Evolutionary conservation across 1,139 yeast genomes (phyloP).

Genomic region (Kodamaea anthophila): DNA sequence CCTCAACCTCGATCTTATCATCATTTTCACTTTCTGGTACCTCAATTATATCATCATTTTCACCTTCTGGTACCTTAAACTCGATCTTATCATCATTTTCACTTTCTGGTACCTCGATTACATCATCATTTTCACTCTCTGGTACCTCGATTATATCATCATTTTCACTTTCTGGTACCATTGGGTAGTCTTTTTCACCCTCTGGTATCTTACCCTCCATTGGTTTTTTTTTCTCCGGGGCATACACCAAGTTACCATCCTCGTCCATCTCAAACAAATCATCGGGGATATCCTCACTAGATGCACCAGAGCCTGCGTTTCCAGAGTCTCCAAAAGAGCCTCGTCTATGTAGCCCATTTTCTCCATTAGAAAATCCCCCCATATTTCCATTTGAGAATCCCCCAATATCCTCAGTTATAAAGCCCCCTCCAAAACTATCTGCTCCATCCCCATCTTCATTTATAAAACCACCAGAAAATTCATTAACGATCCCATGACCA

Average conservation of each 20-base stretch:
- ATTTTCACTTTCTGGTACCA: too few relatives aligned
- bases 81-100: too few relatives aligned
- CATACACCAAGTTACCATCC: conserved; percentile 19
- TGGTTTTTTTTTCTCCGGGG: conserved; percentile 14
- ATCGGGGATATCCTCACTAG: conserved; percentile 13
- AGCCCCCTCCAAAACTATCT: conserved; percentile 9
- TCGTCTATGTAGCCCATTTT: background rate
- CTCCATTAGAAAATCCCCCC: conserved; percentile 1
- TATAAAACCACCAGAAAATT: conserved; percentile 4
- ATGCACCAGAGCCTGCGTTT: background rate
- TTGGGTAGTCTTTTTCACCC: too few relatives aligned
- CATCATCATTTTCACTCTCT: too few relatives aligned
- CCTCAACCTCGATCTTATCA: too few relatives aligned
- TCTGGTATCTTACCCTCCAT: too few relatives aligned
- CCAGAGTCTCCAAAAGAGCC: background rate
- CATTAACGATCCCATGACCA: conserved; percentile 1
- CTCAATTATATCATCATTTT: too few relatives aligned
- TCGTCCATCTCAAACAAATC: conserved; percentile 13
- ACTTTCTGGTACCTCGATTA: too few relatives aligned
- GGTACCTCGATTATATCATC: too few relatives aligned
- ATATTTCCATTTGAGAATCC: conserved; percentile 4
- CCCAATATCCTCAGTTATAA: conserved; percentile 4
- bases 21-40: too few relatives aligned
- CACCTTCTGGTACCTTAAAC: too few relatives aligned
- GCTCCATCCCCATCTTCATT: background rate